phyloP scores from a whole-genome alignment of 2,329 filamentous ascomycete genomes.

The Graphiopsis chlorocephala region DNA sequence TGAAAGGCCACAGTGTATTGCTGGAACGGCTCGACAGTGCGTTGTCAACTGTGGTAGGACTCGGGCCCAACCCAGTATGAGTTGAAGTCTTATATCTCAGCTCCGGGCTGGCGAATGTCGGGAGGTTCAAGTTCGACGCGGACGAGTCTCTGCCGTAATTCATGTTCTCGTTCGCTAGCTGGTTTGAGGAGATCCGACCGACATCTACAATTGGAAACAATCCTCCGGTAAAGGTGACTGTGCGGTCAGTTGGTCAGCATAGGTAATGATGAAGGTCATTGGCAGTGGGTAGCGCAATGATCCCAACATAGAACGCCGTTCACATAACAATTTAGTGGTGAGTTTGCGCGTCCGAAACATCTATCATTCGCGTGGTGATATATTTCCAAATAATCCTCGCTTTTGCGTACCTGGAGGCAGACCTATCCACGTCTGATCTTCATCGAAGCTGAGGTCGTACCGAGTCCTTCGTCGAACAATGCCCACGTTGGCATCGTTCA shows the following conservation, averaged over 20 bases:
- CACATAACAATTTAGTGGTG: background rate
- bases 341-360: background rate
- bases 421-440: background rate
- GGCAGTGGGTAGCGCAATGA: too few relatives aligned
- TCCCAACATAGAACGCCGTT: too few relatives aligned
- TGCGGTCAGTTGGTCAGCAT: background rate
- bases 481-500: background rate
- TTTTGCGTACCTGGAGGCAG: background rate
- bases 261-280: too few relatives aligned
- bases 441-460: background rate
- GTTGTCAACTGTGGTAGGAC: background rate
- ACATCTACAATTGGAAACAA: background rate
- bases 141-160: background rate
- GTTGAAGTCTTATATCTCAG: background rate
- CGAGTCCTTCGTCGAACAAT: background rate
- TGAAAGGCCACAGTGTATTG: constrained; percentile 15
- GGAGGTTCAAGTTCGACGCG: background rate
- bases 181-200: background rate
- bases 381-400: background rate
- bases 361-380: background rate
- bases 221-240: background rate
- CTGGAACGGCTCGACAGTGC: background rate
- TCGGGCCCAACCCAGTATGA: background rate
- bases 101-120: background rate
- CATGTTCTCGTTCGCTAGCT: background rate